Evolutionary conservation across 108 stramenopile genomes (phyloP).

Genomic region (Cylindrotheca fusiformis): DNA sequence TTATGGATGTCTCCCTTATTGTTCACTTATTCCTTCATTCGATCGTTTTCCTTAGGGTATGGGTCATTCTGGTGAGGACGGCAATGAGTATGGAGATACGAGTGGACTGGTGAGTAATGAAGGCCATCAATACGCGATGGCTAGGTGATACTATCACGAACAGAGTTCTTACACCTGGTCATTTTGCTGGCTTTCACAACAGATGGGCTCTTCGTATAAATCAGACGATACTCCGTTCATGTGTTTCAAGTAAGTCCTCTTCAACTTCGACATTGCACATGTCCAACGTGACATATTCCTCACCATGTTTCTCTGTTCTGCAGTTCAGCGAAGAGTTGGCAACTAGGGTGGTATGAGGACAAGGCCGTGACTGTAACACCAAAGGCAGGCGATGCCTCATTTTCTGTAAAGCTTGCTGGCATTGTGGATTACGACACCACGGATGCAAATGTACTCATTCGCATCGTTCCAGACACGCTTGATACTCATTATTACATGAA

Average conservation of each 20-base stretch:
- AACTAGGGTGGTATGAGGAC: conserved; percentile 49
- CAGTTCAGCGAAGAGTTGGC: conserved; percentile 51
- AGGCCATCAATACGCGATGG: background rate
- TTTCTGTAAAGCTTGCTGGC: background rate
- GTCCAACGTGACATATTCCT: no score
- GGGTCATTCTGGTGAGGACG: conserved; percentile 42
- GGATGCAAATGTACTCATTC: background rate
- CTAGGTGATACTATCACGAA: background rate
- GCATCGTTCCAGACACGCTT: background rate
- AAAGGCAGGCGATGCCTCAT: background rate
- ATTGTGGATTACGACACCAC: background rate
- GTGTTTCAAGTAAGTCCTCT: no score
- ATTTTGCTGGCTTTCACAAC: background rate
- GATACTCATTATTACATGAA: background rate
- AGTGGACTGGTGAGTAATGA: conserved; percentile 21
- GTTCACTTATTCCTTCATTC: background rate
- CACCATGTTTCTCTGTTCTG: no score
- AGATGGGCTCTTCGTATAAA: conserved; percentile 45
- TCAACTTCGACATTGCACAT: no score
- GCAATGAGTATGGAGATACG: conserved; percentile 38
- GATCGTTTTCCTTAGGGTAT: conserved; percentile 36
- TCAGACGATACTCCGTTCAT: conserved; percentile 29
- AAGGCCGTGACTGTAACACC: background rate
- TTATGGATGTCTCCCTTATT: background rate
- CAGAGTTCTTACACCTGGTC: background rate